phyloP scores from a whole-genome alignment of 2,329 filamentous ascomycete genomes.

The Neofusicoccum laricinum region DNA sequence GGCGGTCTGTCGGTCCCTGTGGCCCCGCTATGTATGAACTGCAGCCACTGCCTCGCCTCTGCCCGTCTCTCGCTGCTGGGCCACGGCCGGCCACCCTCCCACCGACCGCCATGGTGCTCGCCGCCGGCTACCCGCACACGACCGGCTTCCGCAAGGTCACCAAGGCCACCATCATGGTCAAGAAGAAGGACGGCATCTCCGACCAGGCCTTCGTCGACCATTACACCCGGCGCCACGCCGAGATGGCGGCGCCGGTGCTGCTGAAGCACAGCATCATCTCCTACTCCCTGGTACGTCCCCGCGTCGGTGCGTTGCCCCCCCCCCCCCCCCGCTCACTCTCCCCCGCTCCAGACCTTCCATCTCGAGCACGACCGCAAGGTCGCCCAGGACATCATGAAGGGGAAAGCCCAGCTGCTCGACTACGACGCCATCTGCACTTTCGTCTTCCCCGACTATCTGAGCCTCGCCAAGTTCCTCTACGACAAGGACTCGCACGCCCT shows the following conservation, averaged over 20 bases:
- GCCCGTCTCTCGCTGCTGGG: not conserved
- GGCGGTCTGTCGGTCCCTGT: constrained; percentile 5
- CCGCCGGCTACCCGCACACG: constrained; percentile 45
- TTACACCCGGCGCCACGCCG: constrained; percentile 46
- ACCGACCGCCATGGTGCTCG: constrained; percentile 36
- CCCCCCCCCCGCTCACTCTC: not conserved
- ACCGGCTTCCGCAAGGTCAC: constrained; percentile 47
- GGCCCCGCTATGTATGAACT: no score
- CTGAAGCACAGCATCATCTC: constrained; percentile 43
- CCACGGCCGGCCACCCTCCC: no score
- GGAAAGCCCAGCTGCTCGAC: constrained; percentile 42
- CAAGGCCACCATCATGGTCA: constrained; percentile 46
- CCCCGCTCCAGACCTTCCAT: constrained; percentile 40
- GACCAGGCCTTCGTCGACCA: constrained; percentile 45
- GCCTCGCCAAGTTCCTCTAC: constrained; percentile 47
- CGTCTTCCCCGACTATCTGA: constrained; percentile 46
- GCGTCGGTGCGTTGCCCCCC: not conserved
- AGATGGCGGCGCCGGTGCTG: constrained; percentile 43
- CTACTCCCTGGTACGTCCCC: constrained; percentile 42
- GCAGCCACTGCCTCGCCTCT: no score
- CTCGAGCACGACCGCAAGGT: constrained; percentile 43
- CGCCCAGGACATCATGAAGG: constrained; percentile 46
- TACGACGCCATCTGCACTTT: constrained; percentile 50
- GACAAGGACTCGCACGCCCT: constrained; percentile 44
- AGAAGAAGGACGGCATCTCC: constrained; percentile 46